Evolutionary conservation across 192 early-diverging fungal species (phyloP), one percentile per base, ranked within the genome.

Genomic region (Borealophlyctis nickersoniae): DNA sequence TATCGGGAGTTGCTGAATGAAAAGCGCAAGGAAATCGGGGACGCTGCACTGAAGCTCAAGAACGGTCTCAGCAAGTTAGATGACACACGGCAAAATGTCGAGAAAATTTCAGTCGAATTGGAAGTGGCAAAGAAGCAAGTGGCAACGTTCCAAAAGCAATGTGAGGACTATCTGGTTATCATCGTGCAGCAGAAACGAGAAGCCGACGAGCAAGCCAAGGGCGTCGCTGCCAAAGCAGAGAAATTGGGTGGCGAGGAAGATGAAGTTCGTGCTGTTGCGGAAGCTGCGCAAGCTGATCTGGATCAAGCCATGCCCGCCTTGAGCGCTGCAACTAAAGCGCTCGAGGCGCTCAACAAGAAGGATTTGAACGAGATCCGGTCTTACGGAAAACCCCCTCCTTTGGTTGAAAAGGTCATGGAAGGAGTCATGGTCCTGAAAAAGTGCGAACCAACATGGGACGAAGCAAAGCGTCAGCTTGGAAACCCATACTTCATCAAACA

Each of bases 121-220:
- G 83, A 85, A 67, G 78, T 75, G 3, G 74, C 83, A 24, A 85
- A 85, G 58, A 85, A 82, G 58, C 82, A 85, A 49, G 83, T 85
- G 9, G 83, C 80, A 0, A 77, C 73, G 34, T 85, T 67, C 55
- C 83, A 85, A 52, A 85, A 85, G 62, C 82, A 85, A 58, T 85
- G 83, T 62, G 84, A 86, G 62, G 84, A 86, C 48, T 86, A 83
- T 52, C 69, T 86, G 30, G 84, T 86, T 4, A 70, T 85, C 26
- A 86, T 86, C 74, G 84, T 86, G 24, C 84, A 86, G 67, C 84
- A 86, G 56, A 86, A 83, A 66, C 65, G 84, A 3, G 84, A 86
- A 53, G 84, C 84, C 4, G 84, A 86, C 63, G 84, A 86, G 61
- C 77, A 80, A 57, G 84, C 84, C 19, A 86, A 86, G 49, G 64